These are phyloP conservation scores for Psilocybe subaeruginosa DNA, from an alignment of 768 basidiomycete species.

Conservation along the genomic window DNA sequence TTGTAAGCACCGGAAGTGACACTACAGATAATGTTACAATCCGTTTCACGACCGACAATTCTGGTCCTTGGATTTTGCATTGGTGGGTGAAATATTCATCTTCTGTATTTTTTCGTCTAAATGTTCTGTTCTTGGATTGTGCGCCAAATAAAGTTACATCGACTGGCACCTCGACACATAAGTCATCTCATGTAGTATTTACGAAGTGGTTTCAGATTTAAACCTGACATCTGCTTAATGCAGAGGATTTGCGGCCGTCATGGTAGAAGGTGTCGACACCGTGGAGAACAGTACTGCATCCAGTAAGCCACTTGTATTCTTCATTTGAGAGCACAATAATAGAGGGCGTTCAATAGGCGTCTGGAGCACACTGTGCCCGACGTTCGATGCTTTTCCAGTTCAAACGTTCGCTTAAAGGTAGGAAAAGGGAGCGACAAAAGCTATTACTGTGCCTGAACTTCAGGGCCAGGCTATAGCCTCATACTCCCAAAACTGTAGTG, in stretches of 20 bases:
- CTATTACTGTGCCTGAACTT: background rate
- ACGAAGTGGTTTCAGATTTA: background rate
- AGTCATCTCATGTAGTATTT: slow-evolving; percentile 4
- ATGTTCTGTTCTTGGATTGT: no score
- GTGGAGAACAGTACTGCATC: background rate
- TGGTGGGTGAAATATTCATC: slow-evolving; percentile 18
- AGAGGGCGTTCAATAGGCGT: background rate
- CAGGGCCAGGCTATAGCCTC: no score
- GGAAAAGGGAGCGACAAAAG: no score
- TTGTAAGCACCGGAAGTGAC: no score
- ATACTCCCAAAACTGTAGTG: no score
- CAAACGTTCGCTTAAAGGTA: background rate
- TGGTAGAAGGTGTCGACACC: slow-evolving; percentile 23
- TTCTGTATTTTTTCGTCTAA: no score
- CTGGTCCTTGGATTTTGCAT: slow-evolving; percentile 51
- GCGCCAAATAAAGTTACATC: slow-evolving; percentile 23
- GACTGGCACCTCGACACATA: slow-evolving; percentile 48
- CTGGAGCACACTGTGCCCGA: background rate
- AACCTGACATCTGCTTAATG: background rate
- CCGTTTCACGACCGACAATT: slow-evolving; percentile 63
- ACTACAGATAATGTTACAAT: slow-evolving; percentile 44
- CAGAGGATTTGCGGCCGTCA: slow-evolving; percentile 34
- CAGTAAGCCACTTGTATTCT: background rate
- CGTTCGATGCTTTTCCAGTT: background rate
- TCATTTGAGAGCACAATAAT: no score